phyloP scores from a whole-genome alignment of 805 yeast species.

The Yamadazyma sp. region DNA sequence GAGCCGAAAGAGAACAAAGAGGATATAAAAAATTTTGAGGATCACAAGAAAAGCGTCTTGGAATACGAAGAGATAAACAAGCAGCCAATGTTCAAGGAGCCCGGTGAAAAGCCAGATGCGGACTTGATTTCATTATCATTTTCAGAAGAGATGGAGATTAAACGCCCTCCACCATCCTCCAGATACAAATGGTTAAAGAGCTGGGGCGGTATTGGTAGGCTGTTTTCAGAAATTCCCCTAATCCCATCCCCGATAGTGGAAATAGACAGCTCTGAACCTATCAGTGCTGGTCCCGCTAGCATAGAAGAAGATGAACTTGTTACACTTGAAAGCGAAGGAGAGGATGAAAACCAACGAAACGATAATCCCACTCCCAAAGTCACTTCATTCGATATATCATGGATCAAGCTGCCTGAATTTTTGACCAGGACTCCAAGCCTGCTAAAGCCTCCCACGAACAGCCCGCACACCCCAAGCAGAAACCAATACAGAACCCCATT shows the following conservation, averaged over 20 bases:
- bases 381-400: too few relatives aligned
- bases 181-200: constrained; percentile 1
- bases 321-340: too few relatives aligned
- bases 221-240: constrained; percentile 8
- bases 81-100: not conserved
- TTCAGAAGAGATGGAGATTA: not conserved
- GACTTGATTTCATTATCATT: constrained; percentile 1
- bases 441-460: too few relatives aligned
- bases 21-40: not conserved
- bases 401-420: too few relatives aligned
- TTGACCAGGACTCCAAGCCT: too few relatives aligned
- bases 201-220: constrained; percentile 7
- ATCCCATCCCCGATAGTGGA: constrained; percentile 11
- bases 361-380: too few relatives aligned
- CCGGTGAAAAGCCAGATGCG: not conserved
- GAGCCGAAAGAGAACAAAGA: constrained; percentile 9
- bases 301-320: too few relatives aligned
- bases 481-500: not conserved
- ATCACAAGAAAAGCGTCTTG: constrained; percentile 3
- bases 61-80: constrained; percentile 1
- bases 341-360: too few relatives aligned
- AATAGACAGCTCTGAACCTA: not conserved
- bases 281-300: not conserved
- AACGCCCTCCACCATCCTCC: not conserved
- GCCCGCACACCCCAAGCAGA: too few relatives aligned